phyloP scores from a whole-genome alignment of 2,329 filamentous ascomycete genomes.

The Macrophomina tecta region DNA sequence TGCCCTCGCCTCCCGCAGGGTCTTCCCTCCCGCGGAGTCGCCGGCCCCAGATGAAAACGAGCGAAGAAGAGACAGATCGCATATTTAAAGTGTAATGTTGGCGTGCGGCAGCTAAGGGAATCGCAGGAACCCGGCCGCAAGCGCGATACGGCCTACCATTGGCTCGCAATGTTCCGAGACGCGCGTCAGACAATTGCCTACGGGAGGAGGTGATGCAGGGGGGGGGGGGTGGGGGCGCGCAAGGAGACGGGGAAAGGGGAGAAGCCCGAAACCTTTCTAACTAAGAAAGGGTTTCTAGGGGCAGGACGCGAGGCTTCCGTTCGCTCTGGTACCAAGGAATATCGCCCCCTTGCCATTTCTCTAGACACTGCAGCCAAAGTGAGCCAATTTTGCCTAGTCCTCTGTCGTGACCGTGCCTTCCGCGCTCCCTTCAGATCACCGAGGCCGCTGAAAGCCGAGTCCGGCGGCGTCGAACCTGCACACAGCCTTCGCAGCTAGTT shows the following conservation, averaged over 20 bases:
- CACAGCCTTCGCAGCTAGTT: not conserved
- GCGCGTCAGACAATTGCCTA: constrained; percentile 12
- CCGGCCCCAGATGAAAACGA: not conserved
- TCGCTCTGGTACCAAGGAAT: no score
- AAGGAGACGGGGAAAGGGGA: not conserved
- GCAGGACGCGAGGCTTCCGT: no score
- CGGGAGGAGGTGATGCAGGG: not conserved
- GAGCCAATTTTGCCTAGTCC: not conserved
- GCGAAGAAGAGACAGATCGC: not conserved
- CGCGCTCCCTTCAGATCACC: not conserved
- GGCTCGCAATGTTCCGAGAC: constrained; percentile 19
- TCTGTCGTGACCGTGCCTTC: not conserved
- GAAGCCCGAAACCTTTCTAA: not conserved
- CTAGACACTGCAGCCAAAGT: not conserved
- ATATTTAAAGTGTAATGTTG: not conserved
- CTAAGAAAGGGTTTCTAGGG: no score
- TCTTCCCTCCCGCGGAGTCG: not conserved
- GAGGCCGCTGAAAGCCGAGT: not conserved
- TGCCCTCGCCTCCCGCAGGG: not conserved
- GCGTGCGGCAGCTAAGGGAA: constrained; percentile 1
- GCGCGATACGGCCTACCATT: not conserved
- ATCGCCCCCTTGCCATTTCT: no score
- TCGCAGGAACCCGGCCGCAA: constrained; percentile 7
- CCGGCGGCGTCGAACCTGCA: not conserved
- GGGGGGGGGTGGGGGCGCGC: not conserved